phyloP scores from a whole-genome alignment of 1,284 basidiomycete genomes.

The Wolfiporia cocos region DNA sequence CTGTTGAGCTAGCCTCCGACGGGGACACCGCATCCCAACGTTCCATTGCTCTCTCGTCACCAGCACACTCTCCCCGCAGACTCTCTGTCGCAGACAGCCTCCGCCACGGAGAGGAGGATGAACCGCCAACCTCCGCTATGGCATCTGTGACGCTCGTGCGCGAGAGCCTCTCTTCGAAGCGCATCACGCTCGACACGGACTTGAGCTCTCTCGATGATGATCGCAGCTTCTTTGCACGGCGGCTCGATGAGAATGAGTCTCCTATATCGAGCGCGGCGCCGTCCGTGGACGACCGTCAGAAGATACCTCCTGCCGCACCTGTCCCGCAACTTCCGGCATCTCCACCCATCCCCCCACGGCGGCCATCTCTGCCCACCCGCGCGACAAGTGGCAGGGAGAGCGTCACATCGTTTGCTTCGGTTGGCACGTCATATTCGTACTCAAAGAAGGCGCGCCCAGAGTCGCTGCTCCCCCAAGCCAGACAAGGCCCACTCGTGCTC shows the following conservation, averaged over 20 bases:
- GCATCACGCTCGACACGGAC: constrained; percentile 41
- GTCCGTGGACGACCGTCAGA: constrained; percentile 39
- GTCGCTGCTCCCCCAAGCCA: constrained; percentile 56
- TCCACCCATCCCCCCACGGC: constrained; percentile 12
- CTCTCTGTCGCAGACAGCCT: constrained; percentile 30
- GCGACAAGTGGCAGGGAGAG: constrained; percentile 45
- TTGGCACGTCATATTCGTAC: constrained; percentile 54
- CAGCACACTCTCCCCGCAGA: constrained; percentile 26
- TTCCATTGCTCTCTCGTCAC: constrained; percentile 69
- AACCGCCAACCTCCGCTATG: constrained; percentile 12
- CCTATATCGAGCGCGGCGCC: constrained; percentile 46
- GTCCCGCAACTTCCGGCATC: constrained; percentile 8
- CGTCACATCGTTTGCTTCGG: constrained; percentile 49
- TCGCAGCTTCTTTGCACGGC: constrained; percentile 38
- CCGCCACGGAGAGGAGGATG: constrained; percentile 26
- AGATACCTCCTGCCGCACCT: constrained; percentile 15
- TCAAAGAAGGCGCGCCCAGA: constrained; percentile 75
- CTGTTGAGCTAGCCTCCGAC: constrained; percentile 29
- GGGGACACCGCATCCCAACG: constrained; percentile 76
- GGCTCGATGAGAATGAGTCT: constrained; percentile 35
- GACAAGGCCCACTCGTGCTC: constrained; percentile 59
- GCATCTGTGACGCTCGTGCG: constrained; percentile 22
- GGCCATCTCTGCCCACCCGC: constrained; percentile 17
- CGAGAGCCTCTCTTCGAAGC: constrained; percentile 20
- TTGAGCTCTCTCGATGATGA: constrained; percentile 41